A percentile compares a stretch with the other conserved stretches of the same genome.
Conservation (phyloP, 2,329 filamentous ascomycete genomes). For the Fusarium pilosicola region DNA sequence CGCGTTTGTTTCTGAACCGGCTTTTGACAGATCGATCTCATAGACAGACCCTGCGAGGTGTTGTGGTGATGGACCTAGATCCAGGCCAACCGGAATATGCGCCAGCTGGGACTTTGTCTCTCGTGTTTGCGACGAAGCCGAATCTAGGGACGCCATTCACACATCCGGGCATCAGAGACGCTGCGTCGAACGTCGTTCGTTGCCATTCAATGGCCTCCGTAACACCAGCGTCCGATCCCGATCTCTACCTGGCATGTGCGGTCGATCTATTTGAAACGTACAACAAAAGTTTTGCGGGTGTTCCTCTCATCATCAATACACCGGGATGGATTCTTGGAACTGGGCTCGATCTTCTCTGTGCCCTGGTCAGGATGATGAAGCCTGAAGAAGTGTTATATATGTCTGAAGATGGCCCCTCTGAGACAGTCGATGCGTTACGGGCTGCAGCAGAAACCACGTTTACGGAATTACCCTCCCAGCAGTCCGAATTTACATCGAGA, state of each 20-base stretch:
- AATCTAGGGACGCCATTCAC: constrained; percentile 76
- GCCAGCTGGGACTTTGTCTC: constrained; percentile 74
- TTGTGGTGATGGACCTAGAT: constrained; percentile 78
- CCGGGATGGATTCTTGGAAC: constrained; percentile 79
- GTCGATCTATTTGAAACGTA: constrained; percentile 71
- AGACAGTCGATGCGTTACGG: constrained; percentile 65
- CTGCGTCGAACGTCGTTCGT: constrained; percentile 57
- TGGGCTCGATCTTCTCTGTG: constrained; percentile 71
- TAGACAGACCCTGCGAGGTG: constrained; percentile 37
- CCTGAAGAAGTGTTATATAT: constrained; percentile 75
- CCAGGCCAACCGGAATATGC: constrained; percentile 81
- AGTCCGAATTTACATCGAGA: constrained; percentile 63
- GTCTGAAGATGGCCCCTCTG: constrained; percentile 69
- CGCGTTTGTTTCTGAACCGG: constrained; percentile 72
- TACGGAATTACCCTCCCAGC: constrained; percentile 67
- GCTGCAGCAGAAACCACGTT: constrained; percentile 57
- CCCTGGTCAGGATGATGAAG: constrained; percentile 63
- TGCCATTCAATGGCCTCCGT: constrained; percentile 74
- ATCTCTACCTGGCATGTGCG: constrained; percentile 72
- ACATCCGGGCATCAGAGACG: constrained; percentile 57
- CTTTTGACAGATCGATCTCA: constrained; percentile 60
- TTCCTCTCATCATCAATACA: constrained; percentile 76
- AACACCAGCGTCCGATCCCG: constrained; percentile 72
- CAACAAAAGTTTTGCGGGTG: constrained; percentile 54
- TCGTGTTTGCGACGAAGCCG: constrained; percentile 68